phyloP scores from a whole-genome alignment of 2,329 filamentous ascomycete species.

The Colletotrichum phormii region DNA sequence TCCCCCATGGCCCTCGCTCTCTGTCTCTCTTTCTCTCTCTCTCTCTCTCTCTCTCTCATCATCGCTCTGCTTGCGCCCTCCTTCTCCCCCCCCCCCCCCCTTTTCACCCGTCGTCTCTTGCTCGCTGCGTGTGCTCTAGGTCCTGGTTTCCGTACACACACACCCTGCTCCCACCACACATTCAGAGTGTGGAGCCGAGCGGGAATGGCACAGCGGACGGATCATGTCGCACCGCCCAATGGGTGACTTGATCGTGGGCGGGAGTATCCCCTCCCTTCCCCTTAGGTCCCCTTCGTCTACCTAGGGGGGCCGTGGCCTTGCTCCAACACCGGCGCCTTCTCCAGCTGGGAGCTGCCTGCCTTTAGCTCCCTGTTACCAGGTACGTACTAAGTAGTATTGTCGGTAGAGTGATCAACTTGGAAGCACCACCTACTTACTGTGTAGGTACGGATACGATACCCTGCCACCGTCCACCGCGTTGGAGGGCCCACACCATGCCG shows the following conservation, averaged over 20 bases:
- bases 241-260: conserved; percentile 19
- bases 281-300: conserved; percentile 20
- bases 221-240: conserved; percentile 36
- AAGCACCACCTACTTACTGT: neutral
- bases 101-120: neutral
- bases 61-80: neutral
- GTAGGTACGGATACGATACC: neutral
- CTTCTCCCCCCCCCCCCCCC: neutral
- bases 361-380: neutral
- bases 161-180: neutral
- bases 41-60: neutral
- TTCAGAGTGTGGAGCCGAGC: conserved; percentile 18
- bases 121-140: neutral
- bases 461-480: neutral
- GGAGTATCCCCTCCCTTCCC: conserved; percentile 29
- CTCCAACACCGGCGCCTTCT: conserved; percentile 3
- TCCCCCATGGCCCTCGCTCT: neutral
- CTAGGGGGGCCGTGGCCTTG: conserved; percentile 3
- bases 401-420: neutral
- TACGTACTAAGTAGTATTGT: neutral
- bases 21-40: neutral
- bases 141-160: neutral
- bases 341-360: neutral
- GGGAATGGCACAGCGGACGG: conserved; percentile 36
- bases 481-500: neutral